phyloP scores from a whole-genome alignment of 2,329 filamentous ascomycete species.

The Scopulariopsis brevicaulis region DNA sequence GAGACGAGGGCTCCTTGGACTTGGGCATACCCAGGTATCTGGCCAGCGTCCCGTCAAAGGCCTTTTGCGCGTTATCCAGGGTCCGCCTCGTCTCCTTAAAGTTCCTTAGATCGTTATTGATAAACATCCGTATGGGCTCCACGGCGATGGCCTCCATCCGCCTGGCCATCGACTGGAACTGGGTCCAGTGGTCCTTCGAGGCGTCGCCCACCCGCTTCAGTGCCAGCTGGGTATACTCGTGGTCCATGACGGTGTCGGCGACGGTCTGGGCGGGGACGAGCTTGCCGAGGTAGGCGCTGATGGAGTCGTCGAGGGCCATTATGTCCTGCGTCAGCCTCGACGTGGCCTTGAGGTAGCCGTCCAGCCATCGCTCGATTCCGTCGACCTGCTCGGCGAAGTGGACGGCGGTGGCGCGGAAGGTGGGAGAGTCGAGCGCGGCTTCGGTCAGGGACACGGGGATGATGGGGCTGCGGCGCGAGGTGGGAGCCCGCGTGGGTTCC shows the following conservation, averaged over 20 bases:
- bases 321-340: conserved; percentile 50
- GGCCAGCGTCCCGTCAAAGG: conserved; percentile 70
- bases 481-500: neutral
- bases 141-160: conserved; percentile 66
- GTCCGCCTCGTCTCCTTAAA: conserved; percentile 76
- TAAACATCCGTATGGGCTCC: conserved; percentile 72
- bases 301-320: conserved; percentile 63
- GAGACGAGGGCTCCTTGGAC: conserved; percentile 81
- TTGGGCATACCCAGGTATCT: conserved; percentile 81
- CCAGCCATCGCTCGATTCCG: conserved; percentile 84
- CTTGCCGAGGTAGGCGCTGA: conserved; percentile 65
- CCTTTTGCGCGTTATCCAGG: conserved; percentile 71
- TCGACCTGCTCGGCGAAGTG: conserved; percentile 93
- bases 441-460: conserved; percentile 82
- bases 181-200: conserved; percentile 77
- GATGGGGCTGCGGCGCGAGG: conserved; percentile 21
- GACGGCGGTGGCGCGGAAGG: conserved; percentile 75
- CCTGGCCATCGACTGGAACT: conserved; percentile 61
- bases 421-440: conserved; percentile 90
- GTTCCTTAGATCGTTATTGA: conserved; percentile 65
- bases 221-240: conserved; percentile 86
- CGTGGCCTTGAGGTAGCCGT: conserved; percentile 40
- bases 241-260: conserved; percentile 79
- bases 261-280: conserved; percentile 63
- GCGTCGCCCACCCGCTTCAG: conserved; percentile 78